A percentile compares a stretch with the other conserved stretches of the same genome.
Conservation (phyloP, 345 rosid genomes). For the Salix dunnii region DNA sequence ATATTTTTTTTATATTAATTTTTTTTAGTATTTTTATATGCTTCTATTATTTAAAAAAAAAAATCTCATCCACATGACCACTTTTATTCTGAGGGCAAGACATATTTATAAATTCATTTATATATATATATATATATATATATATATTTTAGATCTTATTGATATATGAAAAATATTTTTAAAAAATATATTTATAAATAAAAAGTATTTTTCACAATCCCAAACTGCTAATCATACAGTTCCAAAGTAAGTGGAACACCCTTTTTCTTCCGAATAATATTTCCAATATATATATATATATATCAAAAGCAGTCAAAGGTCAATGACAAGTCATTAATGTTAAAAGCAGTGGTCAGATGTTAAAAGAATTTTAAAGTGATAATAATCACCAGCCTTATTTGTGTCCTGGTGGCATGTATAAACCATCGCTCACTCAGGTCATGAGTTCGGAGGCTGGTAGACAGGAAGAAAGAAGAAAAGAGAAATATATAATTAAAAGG, state of each 20-base stretch:
- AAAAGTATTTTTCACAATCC: too few relatives aligned
- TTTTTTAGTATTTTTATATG: too few relatives aligned
- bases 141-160: too few relatives aligned
- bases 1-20: too few relatives aligned
- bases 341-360: too few relatives aligned
- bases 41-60: too few relatives aligned
- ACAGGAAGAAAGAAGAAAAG: neutral
- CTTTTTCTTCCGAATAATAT: neutral
- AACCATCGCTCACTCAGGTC: neutral
- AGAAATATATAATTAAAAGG: neutral
- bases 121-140: too few relatives aligned
- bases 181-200: too few relatives aligned
- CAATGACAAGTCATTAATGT: neutral
- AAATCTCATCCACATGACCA: too few relatives aligned
- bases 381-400: accelerated
- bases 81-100: neutral
- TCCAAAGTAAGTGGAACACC: neutral
- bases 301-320: neutral
- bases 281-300: neutral
- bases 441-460: neutral
- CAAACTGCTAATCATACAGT: neutral
- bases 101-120: neutral
- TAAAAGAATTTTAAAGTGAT: accelerated
- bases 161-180: too few relatives aligned
- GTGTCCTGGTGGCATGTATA: neutral